These are phyloP conservation scores for Ophiobolus disseminans DNA, from an alignment of 2,329 filamentous ascomycete species.

Conservation along the genomic window DNA sequence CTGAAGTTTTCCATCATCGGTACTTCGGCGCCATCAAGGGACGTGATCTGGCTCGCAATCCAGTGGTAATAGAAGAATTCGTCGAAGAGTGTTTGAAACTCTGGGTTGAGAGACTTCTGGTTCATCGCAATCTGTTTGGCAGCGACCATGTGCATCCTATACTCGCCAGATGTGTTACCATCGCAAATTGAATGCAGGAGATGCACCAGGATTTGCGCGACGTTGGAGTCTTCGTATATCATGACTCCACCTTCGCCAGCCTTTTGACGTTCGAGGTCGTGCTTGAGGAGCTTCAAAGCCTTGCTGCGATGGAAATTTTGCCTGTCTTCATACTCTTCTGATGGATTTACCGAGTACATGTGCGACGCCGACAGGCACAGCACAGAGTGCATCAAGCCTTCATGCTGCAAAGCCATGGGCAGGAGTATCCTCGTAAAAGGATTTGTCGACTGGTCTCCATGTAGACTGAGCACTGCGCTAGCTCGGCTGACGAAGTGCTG, in stretches of 20 bases:
- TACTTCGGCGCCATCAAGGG: conserved; percentile 60
- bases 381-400: conserved; percentile 88
- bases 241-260: conserved; percentile 47
- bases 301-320: conserved; percentile 52
- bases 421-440: conserved; percentile 86
- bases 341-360: conserved; percentile 60
- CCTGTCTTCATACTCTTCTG: conserved; percentile 60
- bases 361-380: conserved; percentile 84
- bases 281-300: conserved; percentile 59
- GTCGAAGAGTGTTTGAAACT: conserved; percentile 74
- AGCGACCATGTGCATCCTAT: conserved; percentile 78
- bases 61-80: conserved; percentile 87
- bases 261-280: conserved; percentile 49
- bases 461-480: conserved; percentile 81
- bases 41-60: conserved; percentile 65
- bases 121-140: conserved; percentile 73
- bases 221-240: conserved; percentile 62
- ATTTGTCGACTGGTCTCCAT: conserved; percentile 75
- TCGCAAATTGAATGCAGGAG: conserved; percentile 68
- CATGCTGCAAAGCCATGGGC: conserved; percentile 79
- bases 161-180: conserved; percentile 70
- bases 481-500: conserved; percentile 82
- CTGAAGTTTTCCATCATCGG: conserved; percentile 61
- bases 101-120: conserved; percentile 66
- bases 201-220: conserved; percentile 66